These are phyloP conservation scores for Sporisorium exsertum DNA, from an alignment of 1,284 basidiomycete genomes.

Conservation along the genomic window DNA sequence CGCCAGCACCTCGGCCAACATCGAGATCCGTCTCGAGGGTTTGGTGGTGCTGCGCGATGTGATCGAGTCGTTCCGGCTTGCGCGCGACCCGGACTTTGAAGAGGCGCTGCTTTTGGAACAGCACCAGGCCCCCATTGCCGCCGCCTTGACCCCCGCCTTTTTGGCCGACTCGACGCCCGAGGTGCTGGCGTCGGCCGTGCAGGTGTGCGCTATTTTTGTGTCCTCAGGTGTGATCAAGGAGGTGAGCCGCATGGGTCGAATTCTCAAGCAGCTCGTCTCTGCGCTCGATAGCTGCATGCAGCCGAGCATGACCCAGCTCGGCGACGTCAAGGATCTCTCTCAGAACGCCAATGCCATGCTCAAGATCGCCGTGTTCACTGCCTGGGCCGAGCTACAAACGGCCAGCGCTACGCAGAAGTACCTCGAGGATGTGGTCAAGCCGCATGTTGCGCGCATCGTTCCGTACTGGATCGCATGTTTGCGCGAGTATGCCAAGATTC, in stretches of 20 bases:
- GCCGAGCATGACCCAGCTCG: constrained; percentile 83
- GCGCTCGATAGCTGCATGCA: constrained; percentile 81
- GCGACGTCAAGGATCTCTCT: constrained; percentile 86
- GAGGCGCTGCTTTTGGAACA: constrained; percentile 93
- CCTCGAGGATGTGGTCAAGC: constrained; percentile 83
- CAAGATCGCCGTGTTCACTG: constrained; percentile 89
- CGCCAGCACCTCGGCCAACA: constrained; percentile 93
- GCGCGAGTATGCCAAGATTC: constrained; percentile 90
- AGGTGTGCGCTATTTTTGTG: constrained; percentile 94
- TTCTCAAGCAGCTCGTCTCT: constrained; percentile 81
- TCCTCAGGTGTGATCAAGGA: constrained; percentile 95
- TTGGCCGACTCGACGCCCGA: constrained; percentile 94
- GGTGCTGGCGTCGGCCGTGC: constrained; percentile 89
- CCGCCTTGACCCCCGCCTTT: constrained; percentile 97
- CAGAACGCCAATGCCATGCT: constrained; percentile 96
- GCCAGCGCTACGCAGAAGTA: constrained; percentile 82
- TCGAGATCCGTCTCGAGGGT: constrained; percentile 93
- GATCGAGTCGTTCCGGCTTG: constrained; percentile 87
- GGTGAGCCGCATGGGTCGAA: constrained; percentile 88
- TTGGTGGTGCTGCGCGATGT: constrained; percentile 89
- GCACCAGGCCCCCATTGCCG: constrained; percentile 97
- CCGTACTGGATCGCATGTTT: constrained; percentile 89
- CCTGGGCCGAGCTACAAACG: constrained; percentile 93
- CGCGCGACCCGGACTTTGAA: constrained; percentile 92
- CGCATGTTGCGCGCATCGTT: constrained; percentile 80